Evolutionary conservation across 2,329 filamentous ascomycete species (phyloP), one percentile per base, ranked within the genome.

Genomic region (Ceratocystiopsis brevicomis): DNA sequence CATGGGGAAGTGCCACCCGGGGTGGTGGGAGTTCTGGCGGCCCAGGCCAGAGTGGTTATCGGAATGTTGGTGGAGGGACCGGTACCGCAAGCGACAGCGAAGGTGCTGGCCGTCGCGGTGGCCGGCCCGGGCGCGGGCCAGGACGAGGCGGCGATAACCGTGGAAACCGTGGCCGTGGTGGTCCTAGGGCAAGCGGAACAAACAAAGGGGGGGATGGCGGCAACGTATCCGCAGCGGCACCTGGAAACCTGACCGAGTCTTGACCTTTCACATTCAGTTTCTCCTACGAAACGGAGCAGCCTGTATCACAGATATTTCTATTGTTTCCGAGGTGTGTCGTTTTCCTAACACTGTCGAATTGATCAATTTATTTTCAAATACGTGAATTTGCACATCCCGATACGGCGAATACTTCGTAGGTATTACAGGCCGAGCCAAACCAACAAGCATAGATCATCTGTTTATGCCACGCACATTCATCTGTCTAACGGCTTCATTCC

Each of bases 31-130:
- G 68, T 50, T 58, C 64, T n/a, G 60, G 61, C 41, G 60, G 41
- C 13, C 36, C 59, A 44, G 61, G 63, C 39, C 71, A 72, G 45
- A 81, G 80, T 52, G 85, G 84, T 47, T 94, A 94, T 64, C 78
- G 84, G 52, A 92, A 85, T 55, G 82, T 81, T 44, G 82, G 77
- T 43, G 84, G 83, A 46, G 87, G 78, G 47, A 77, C 80, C 56
- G 82, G 79, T 52, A 82, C 86, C 49, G 79, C 83, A 47, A 80
- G 77, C 55, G 78, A 76, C 50, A 73, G 71, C 34, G 73, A 76
- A 54, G 71, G 68, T 25, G 60, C 63, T 45, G 71, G 67, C 45
- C 64, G 69, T 48, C 67, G 71, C 12, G 67, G 67, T 18, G 69
- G 74, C 39, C 64, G 73, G 39, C 73, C 73, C 15, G 64, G 72